These are phyloP conservation scores for Saturnispora sanitii DNA, from an alignment of 805 yeast genomes.

Conservation along the genomic window DNA sequence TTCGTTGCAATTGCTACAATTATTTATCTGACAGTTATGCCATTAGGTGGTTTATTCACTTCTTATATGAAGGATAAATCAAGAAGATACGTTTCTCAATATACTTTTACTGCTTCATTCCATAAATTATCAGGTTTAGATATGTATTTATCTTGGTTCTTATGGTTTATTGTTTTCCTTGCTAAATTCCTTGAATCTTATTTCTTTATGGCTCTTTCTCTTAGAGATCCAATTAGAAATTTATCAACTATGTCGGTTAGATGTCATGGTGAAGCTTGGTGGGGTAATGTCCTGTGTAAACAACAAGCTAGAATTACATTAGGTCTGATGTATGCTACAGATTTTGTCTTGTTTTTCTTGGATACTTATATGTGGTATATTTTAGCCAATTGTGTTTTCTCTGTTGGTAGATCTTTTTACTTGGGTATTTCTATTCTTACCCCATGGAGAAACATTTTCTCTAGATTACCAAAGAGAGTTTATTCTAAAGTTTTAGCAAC, in stretches of 20 bases:
- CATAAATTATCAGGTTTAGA: constrained; percentile 75
- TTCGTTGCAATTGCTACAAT: constrained; percentile 79
- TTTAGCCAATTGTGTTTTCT: constrained; percentile 86
- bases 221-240: constrained; percentile 91
- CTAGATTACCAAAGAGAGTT: constrained; percentile 97
- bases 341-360: constrained; percentile 89
- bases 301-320: constrained; percentile 84
- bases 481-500: constrained; percentile 97
- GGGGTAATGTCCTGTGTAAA: constrained; percentile 60
- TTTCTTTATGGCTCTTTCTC: constrained; percentile 76
- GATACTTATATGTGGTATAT: constrained; percentile 99
- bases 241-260: constrained; percentile 80
- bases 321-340: constrained; percentile 89
- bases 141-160: constrained; percentile 90
- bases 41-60: constrained; percentile 92
- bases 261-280: constrained; percentile 94
- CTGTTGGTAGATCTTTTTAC: constrained; percentile 96
- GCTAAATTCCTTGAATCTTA: constrained; percentile 90
- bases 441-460: constrained; percentile 98
- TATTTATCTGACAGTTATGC: constrained; percentile 86
- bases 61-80: constrained; percentile 80
- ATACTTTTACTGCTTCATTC: constrained; percentile 91
- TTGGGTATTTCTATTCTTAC: constrained; percentile 97
- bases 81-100: constrained; percentile 85
- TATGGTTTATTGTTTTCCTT: constrained; percentile 83